Evolutionary conservation across 768 basidiomycete genomes (phyloP), one percentile per base, ranked within the genome.

Genomic region (Boletus patriciae): DNA sequence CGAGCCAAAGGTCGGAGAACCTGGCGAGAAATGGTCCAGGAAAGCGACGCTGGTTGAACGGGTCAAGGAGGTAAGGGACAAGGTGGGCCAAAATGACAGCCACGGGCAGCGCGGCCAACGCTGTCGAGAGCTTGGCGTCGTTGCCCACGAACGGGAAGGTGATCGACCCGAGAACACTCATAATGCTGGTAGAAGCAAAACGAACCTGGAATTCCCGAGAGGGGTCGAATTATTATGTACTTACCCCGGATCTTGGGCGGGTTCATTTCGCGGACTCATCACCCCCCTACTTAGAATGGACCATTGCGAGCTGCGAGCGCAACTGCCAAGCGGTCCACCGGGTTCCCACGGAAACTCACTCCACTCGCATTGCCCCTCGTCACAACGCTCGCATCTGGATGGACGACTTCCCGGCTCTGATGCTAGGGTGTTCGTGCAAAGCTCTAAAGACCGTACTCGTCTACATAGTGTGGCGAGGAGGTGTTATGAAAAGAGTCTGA

Each of bases 1-100:
- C 88, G 18, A 94, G 74, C 90, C 91, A 94, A 3, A 80, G 58
- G 66, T 89, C 85, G 11, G 86, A 82, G 65, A 92, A 83, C 64
- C 79, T 83, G 37, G 92, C 92, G 9, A 86, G 65, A 54, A 81
- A 77, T 0, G 90, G 90, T 0, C 88, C 90, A n/a, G 85, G 85
- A 58, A 82, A 80, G 27, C 69, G 67, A 36, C 85, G 82, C 37
- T 90, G 80, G n/a, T 76, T 72, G 67, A 84, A 77, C 0, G 82
- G 70, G 61, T 92, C 86, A 33, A 77, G 54, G 16, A 90, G 55
- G 70, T 83, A 92, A 0, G 77, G 74, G 15, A 81, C 37, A 45
- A 80, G 19, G 60, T 80, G 74, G 16, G 50, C 55, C 23, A 73
- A 34, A 3, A 65, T 47, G n/a, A 69, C 50, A 2, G 60, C 56